Evolutionary conservation across 2,329 filamentous ascomycete genomes (phyloP), one percentile per base, ranked within the genome.

Genomic region (Tympanopsis confertula): DNA sequence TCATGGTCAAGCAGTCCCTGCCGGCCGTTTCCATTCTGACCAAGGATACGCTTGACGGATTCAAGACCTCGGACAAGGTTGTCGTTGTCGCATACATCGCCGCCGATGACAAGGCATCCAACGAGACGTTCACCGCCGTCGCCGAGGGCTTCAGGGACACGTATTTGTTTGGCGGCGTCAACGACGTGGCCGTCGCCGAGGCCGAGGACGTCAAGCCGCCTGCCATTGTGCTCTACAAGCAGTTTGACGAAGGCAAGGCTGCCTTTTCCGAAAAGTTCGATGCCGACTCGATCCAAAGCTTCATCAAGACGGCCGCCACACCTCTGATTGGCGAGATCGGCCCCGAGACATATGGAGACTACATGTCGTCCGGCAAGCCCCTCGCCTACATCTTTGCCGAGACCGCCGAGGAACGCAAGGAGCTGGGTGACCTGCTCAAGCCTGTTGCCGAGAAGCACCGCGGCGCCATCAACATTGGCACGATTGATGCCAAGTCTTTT

Each of bases 371-470:
- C 50, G 87, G 86, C 48, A 73, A 96, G 49, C 91, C 91, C 43
- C 80, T 98, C 45, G 91, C 87, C 47, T 98, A 96, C 69, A 94
- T 98, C 66, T 96, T 98, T 65, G 81, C 89, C 47, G 88, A 95
- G 69, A 88, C 84, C 35, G 59, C 74, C 19, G 89, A 95, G 67
- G 87, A 94, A 74, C 88, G 91, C 52, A 74, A 81, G 55, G 68
- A 78, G 54, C 78, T 94, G 48, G 69, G 81, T 49, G 75, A 82
- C 47, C 68, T 75, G 45, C 71, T 98, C 54, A 94, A 87, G 74
- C 72, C 85, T 47, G 63, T 98, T 48, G 91, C 91, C 43, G 75
- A 91, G 69, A 83, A 89, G 69, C 78, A 87, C 73, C 89, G 88
- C 68, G 89, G 91, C 64, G 80, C 78, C 61, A 77, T 98, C 70